Evolutionary conservation across 2,329 filamentous ascomycete species (phyloP).

Genomic region (Drechslerella dactyloides): DNA sequence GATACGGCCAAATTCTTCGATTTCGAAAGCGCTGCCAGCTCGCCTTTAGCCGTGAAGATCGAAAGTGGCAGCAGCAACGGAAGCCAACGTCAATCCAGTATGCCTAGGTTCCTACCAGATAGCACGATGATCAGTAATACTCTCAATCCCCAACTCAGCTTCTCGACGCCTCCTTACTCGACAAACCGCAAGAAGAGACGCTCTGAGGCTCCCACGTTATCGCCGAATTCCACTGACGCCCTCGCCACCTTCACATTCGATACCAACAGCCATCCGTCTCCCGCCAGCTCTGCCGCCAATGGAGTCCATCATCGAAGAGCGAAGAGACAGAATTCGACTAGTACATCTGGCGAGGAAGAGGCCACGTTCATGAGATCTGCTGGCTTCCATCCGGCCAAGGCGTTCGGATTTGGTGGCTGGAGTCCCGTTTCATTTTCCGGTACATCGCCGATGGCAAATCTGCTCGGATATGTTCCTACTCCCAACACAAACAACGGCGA

Average conservation of each 20-base stretch:
- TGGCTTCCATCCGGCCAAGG: conserved; percentile 38
- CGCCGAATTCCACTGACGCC: conserved; percentile 39
- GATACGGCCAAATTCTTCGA: conserved; percentile 51
- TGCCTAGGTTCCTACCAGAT: conserved; percentile 39
- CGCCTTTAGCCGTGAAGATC: conserved; percentile 44
- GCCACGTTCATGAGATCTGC: conserved; percentile 35
- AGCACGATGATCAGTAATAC: conserved; percentile 10
- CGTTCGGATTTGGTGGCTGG: conserved; percentile 35
- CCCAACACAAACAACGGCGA: conserved; percentile 14
- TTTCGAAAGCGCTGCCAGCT: conserved; percentile 52
- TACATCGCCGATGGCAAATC: conserved; percentile 34
- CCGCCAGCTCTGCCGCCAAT: conserved; percentile 36
- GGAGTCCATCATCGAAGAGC: conserved; percentile 31
- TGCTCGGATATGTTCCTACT: conserved; percentile 36
- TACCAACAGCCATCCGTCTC: conserved; percentile 36
- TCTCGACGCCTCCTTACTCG: conserved; percentile 27
- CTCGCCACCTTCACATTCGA: conserved; percentile 45
- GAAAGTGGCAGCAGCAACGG: conserved; percentile 18
- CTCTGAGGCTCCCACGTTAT: conserved; percentile 33
- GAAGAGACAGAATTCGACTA: conserved; percentile 40
- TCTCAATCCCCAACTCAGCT: conserved; percentile 37
- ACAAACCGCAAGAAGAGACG: conserved; percentile 45
- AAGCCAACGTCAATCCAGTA: conserved; percentile 32
- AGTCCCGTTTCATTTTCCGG: conserved; percentile 44
- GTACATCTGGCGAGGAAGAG: conserved; percentile 41